Percentiles rank a stretch among this genome's conserved stretches.
phyloP scores from a whole-genome alignment of 2,329 filamentous ascomycete species.

The Capronia coronata region DNA sequence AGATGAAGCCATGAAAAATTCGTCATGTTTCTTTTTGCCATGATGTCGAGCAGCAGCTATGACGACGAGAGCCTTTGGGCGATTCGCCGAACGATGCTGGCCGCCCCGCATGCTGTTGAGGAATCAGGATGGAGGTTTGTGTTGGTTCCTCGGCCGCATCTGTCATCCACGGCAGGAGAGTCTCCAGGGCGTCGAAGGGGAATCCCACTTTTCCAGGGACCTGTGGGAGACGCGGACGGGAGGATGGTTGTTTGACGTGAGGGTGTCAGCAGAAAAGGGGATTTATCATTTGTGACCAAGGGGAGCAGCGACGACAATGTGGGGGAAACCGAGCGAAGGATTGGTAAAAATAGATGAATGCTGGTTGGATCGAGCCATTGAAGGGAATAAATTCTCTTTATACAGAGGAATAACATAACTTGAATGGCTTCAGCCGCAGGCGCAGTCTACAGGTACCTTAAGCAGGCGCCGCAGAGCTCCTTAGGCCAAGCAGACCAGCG shows the following conservation, averaged over 20 bases:
- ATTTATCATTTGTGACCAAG: background rate
- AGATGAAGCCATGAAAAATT: slow-evolving; percentile 9
- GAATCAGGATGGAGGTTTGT: no score
- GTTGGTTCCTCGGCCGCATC: background rate
- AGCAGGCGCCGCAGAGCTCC: no score
- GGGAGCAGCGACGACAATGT: background rate
- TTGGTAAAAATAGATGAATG: no score
- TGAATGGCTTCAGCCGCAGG: no score
- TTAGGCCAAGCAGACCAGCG: no score
- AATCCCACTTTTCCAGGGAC: slow-evolving; percentile 16
- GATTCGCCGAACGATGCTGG: slow-evolving; percentile 10
- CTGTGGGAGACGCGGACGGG: slow-evolving; percentile 4
- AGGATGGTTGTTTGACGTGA: slow-evolving; percentile 4
- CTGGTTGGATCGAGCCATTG: no score
- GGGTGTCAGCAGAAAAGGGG: background rate
- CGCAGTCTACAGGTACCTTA: no score
- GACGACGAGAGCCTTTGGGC: slow-evolving; percentile 7
- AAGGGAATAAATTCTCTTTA: no score
- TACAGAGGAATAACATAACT: no score
- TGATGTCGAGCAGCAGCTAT: slow-evolving; percentile 9
- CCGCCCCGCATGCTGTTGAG: slow-evolving; percentile 3
- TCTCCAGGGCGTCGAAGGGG: no score
- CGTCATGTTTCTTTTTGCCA: slow-evolving; percentile 18
- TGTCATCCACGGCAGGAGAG: no score
- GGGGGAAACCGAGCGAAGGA: background rate